phyloP scores from a whole-genome alignment of 176 grass and related monocot species.

The Aegilops longissima region DNA sequence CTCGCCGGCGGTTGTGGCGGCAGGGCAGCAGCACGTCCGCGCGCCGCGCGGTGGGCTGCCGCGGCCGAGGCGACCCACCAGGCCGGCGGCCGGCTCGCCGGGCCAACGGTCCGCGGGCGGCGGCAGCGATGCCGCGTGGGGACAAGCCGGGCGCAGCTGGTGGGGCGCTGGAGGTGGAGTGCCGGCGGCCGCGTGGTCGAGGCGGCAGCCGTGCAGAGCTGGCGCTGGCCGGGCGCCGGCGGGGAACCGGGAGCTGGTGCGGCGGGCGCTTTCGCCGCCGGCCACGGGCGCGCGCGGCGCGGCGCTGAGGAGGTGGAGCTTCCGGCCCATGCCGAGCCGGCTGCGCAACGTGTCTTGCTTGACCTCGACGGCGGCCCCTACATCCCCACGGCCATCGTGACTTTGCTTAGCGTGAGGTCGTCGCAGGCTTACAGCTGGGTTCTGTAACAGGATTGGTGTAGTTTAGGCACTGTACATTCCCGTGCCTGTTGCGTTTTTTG shows the following conservation, averaged over 20 bases:
- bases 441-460: background rate
- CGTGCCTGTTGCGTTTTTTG: background rate
- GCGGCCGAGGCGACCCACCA: slow-evolving; percentile 20
- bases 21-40: background rate
- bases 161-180: background rate
- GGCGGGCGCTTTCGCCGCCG: slow-evolving; percentile 61
- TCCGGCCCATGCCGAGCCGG: slow-evolving; percentile 63
- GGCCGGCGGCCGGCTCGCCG: background rate
- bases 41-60: background rate
- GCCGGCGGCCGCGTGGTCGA: background rate
- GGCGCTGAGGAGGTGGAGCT: slow-evolving; percentile 56
- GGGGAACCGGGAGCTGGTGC: slow-evolving; percentile 65
- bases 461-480: background rate
- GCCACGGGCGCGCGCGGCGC: slow-evolving; percentile 18
- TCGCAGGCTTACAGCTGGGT: background rate
- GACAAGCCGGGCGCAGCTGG: slow-evolving; percentile 22
- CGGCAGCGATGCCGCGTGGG: background rate
- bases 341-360: slow-evolving; percentile 52
- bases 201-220: slow-evolving; percentile 24
- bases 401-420: background rate
- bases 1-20: background rate
- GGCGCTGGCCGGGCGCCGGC: slow-evolving; percentile 3
- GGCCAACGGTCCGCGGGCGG: background rate
- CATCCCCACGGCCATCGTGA: slow-evolving; percentile 33
- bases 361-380: background rate